Conservation (phyloP, 1,284 basidiomycete genomes). For the Chondrostereum purpureum region DNA sequence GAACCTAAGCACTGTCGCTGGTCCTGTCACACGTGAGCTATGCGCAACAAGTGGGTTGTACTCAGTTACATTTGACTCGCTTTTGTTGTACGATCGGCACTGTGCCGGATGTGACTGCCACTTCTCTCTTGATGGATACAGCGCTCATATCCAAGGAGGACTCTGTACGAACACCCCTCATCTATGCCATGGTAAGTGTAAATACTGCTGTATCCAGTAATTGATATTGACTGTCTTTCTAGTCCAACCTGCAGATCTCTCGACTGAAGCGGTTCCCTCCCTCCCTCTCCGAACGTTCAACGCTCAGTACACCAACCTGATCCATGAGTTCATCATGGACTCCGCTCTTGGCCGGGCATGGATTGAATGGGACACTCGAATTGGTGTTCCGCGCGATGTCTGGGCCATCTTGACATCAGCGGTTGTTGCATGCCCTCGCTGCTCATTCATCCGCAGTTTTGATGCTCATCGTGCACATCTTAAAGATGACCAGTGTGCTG, state of each 20-base stretch:
- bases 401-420: slow-evolving; percentile 13
- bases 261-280: neutral
- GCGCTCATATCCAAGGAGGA: slow-evolving; percentile 3
- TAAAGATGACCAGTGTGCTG: neutral
- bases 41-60: too few species aligned
- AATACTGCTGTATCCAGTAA: neutral
- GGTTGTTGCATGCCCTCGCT: slow-evolving; percentile 10
- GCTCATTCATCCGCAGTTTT: slow-evolving; percentile 4
- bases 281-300: neutral
- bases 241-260: neutral
- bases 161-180: slow-evolving; percentile 1
- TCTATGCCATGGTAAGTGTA: neutral
- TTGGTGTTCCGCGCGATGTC: slow-evolving; percentile 15
- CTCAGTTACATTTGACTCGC: too few species aligned
- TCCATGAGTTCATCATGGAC: slow-evolving; percentile 1
- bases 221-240: neutral
- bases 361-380: slow-evolving; percentile 14
- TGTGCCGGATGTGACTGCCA: slow-evolving; percentile 5
- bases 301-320: neutral
- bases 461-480: neutral
- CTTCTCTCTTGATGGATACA: slow-evolving; percentile 9
- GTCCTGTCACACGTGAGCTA: too few species aligned
- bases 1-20: too few species aligned
- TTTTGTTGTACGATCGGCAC: too few species aligned
- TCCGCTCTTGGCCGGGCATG: slow-evolving; percentile 10